Base-by-base conservation (phyloP, 202 grass and related monocot genomes). In the Schoenoplectus tabernaemontani region DNA sequence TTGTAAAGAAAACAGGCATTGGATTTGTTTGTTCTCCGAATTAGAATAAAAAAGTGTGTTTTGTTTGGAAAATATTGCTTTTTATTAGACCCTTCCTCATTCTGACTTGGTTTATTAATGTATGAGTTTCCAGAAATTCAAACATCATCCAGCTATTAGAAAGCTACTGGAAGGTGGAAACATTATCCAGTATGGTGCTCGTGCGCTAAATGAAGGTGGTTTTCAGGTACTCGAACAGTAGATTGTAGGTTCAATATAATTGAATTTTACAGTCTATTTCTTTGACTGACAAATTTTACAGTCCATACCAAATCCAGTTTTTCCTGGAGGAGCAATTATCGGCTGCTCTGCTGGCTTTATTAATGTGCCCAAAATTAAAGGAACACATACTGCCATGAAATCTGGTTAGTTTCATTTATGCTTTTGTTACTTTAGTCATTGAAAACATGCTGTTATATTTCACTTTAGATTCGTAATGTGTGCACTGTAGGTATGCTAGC, bases 341-440 rank as follows among this genome's bases (percentile, higher is more conserved):
- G 91, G 93, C 82, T 97, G 93, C 79, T 97, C 93, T 82, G 93
- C 89, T 77, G 91, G 93, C 41, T 97, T 91, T 85, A 41, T 97
- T 82, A 93, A 97, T 85, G 93, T 97, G 59, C 93, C 89, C 9
- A 97, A 97, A 85, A 93, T 97, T 79, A 97, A 97, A 87, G 91
- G 91, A 70, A 90, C 91, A 32, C 93, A 97, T 88, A 97, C 93
- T 1, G 91, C 93, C 48, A 97, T 97, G 93, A 93, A 97, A 88
- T 97, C 93, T 88, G 93, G 93, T 93, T 20, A 34, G 54, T 57
- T 56, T 13, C 7, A 77, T 10, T 59, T 73, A 2, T 38, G 7
- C n/a, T n/a, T n/a, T n/a, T n/a, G n/a, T n/a, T n/a, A 38, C 5
- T 80, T 81, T 16, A 76, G 61, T 47, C 38, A 77, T 59, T 76